Base-by-base conservation (phyloP, 176 grass and related monocot genomes). In the Musa itinerans region DNA sequence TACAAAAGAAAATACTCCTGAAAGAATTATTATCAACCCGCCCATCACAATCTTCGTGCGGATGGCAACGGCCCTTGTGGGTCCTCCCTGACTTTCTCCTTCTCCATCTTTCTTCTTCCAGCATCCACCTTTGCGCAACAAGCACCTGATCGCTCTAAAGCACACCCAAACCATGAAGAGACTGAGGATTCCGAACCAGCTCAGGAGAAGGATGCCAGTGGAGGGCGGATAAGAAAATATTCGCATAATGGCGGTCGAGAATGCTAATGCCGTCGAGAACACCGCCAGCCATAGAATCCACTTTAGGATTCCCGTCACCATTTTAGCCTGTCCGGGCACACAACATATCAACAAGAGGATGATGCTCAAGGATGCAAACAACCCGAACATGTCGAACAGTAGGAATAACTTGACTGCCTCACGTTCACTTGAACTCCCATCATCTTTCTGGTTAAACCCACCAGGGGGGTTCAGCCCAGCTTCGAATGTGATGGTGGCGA, bases 401-500 rank as follows among this genome's bases (percentile, higher is more conserved):
- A 79, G 8, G 68, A 79, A 79, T 1, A 8, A 0, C 5, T 2
- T 1, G 7, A 50, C 34, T 2, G 43, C 16, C 43, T 51, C 15
- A 9, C 48, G 0, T 1, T 25, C 25, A 25, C 25, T 25, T 25
- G 25, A 1, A n/a, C n/a, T n/a, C n/a, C n/a, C n/a, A n/a, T n/a
- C n/a, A n/a, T n/a, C n/a, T n/a, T n/a, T n/a, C n/a, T n/a, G n/a
- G n/a, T 25, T 69, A 53, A 64, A 81, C 16, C 55, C 79, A 1
- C 70, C 79, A 0, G 79, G 69, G 16, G 69, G 79, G 27, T 34
- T 81, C 24, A 81, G 2, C 21, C 9, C 79, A 1, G 54, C 79
- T 65, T 81, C 57, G 20, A 81, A 81, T 1, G 79, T 81, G 1
- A 81, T 19, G 2, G 69, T 74, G 11, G 79, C 79, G 12, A 81